These are phyloP conservation scores for Hippophae gyantsensis DNA, from an alignment of 306 rosid species.

Conservation along the genomic window DNA sequence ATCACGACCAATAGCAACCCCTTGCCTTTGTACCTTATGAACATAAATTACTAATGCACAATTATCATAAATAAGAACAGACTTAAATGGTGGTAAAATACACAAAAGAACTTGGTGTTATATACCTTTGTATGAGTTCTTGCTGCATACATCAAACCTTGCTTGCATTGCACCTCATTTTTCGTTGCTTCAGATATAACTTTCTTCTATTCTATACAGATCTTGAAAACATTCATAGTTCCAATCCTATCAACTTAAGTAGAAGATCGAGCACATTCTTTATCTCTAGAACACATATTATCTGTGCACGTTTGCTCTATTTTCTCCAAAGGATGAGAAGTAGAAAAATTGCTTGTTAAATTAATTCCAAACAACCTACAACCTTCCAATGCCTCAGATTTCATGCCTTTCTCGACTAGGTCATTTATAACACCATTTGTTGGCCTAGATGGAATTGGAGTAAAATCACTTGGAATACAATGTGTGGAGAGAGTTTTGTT, in stretches of 20 bases:
- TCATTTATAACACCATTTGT: too few species aligned
- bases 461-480: conserved; percentile 12
- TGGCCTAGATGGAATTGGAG: too few species aligned
- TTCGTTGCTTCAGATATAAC: conserved; percentile 19
- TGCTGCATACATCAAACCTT: too few species aligned
- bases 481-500: conserved; percentile 19
- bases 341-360: conserved; percentile 29
- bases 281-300: too few species aligned
- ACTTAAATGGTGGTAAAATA: not conserved
- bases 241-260: conserved; percentile 30
- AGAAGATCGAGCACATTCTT: conserved; percentile 7
- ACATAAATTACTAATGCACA: conserved; percentile 10
- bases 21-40: conserved; percentile 82
- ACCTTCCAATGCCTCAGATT: conserved; percentile 28
- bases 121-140: too few species aligned
- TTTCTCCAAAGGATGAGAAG: conserved; percentile 25
- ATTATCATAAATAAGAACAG: conserved; percentile 7
- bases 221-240: conserved; percentile 25
- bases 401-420: conserved; percentile 25
- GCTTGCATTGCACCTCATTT: too few species aligned
- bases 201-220: conserved; percentile 39
- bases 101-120: too few species aligned
- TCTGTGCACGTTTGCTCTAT: too few species aligned
- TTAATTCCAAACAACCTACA: conserved; percentile 64
- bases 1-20: conserved; percentile 81